Percentiles rank a stretch among this genome's conserved stretches.
These are phyloP conservation scores for Ambrosia trifida DNA, from an alignment of 129 eudicot species.

Conservation along the genomic window DNA sequence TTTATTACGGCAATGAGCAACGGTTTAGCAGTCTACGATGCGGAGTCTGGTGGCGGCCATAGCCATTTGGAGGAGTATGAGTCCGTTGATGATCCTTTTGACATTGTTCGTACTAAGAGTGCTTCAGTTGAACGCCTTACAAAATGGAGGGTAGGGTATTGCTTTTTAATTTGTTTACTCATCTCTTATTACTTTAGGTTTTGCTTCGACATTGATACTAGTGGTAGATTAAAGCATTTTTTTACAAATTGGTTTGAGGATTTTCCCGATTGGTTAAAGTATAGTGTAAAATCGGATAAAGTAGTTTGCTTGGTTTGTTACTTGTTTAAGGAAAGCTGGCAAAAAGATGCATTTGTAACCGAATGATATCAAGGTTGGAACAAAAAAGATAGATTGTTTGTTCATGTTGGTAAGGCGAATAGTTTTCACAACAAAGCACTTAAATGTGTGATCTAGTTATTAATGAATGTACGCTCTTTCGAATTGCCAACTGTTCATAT, in stretches of 20 bases:
- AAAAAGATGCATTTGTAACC: too few species aligned
- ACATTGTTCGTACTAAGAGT: slow-evolving; percentile 62
- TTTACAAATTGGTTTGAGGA: too few species aligned
- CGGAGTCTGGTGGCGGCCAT: slow-evolving; percentile 43
- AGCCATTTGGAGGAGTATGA: slow-evolving; percentile 36
- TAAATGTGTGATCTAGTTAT: not conserved
- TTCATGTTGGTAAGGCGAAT: too few species aligned
- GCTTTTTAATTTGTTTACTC: not conserved
- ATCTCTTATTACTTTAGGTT: slow-evolving; percentile 1
- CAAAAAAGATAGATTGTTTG: too few species aligned
- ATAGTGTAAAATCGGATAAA: not conserved
- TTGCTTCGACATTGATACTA: not conserved
- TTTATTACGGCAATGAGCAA: slow-evolving; percentile 31
- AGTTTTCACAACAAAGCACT: too few species aligned
- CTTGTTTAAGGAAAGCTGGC: too few species aligned
- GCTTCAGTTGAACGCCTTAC: slow-evolving; percentile 69
- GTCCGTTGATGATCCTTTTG: slow-evolving; percentile 45
- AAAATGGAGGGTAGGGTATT: slow-evolving; percentile 67
- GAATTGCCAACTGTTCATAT: not conserved
- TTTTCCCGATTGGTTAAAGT: too few species aligned
- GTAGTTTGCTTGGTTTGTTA: too few species aligned
- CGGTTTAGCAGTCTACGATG: slow-evolving; percentile 51
- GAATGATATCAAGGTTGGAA: too few species aligned
- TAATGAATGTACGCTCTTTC: not conserved
- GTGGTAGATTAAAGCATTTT: too few species aligned